Base-by-base conservation (phyloP, 768 basidiomycete species). In the Lepiota brunneoincarnata region DNA sequence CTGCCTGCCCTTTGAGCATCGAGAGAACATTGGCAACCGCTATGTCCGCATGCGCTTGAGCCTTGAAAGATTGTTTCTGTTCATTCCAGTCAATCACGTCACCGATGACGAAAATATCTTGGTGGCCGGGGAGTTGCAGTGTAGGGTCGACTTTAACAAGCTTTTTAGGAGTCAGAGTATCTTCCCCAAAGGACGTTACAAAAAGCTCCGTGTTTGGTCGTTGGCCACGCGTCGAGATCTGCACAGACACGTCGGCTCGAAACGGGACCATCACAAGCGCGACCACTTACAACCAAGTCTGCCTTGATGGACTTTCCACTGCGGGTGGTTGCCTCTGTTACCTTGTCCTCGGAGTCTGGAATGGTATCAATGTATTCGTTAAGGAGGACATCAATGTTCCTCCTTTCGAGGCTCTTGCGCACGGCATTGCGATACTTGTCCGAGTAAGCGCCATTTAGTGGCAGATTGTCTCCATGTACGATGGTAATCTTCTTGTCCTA, bases 361-460 rank as follows among this genome's bases (percentile, higher is more conserved):
- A 6, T 68, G 9, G 42, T 59, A 58, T 84, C 84, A 49, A 86
- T 61, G 51, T 68, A 75, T 49, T 87, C 84, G 7, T 72, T 63
- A 31, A 83, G 67, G 4, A 83, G 50, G 42, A 87, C 28, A 14
- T 78, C 64, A 58, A 84, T 65, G 6, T 75, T 77, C 11, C 75
- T 72, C 1, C 59, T 64, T 15, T 56, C 60, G 1, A 82, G 58
- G 9, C 73, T 69, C 2, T 63, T 60, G 52, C 72, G 74, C 2
- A 80, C 57, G 12, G 66, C 71, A 10, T 66, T 67, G 38, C 85
- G 76, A 65, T 76, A 77, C 48, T 75, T 75, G 7, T 67, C 61
- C 0, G 81, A 74, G 58, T 86, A 86, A 1, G 72, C 62, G 7
- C 67, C 61, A 57, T 82, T 84, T 55, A 86, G 66, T 24, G 86